Percentiles rank a stretch among this genome's conserved stretches.
These are phyloP conservation scores for Tritrichomonas musculus DNA, from an alignment of 208 protist genomes.

Conservation along the genomic window DNA sequence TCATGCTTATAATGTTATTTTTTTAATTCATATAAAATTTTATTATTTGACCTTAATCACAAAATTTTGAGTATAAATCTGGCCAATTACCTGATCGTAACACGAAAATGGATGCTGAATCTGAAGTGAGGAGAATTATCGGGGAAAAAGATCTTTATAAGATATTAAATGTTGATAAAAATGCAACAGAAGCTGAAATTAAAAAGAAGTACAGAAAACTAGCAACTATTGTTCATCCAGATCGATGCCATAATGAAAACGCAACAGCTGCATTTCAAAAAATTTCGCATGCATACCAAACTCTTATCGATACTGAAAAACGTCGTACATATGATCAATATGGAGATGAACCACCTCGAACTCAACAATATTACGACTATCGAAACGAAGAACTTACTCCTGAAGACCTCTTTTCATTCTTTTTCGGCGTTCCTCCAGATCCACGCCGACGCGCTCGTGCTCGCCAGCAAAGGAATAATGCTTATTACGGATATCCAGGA, in stretches of 20 bases:
- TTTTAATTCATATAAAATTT: too few species aligned
- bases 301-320: neutral
- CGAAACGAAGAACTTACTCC: neutral
- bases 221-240: neutral
- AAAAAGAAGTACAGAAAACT: neutral
- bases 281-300: neutral
- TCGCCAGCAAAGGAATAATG: too few species aligned
- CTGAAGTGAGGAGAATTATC: neutral
- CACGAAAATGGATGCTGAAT: neutral
- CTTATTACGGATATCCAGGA: too few species aligned
- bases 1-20: too few species aligned
- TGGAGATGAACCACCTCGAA: neutral
- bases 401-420: neutral
- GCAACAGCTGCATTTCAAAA: neutral
- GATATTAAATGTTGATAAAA: neutral
- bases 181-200: neutral
- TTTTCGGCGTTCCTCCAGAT: too few species aligned
- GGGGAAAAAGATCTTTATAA: neutral
- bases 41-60: too few species aligned
- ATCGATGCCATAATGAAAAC: neutral
- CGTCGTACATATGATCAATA: neutral
- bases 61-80: too few species aligned
- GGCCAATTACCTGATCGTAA: too few species aligned
- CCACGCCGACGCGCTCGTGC: too few species aligned
- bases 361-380: neutral